phyloP scores from a whole-genome alignment of 768 basidiomycete genomes.

The Tylopilus felleus region DNA sequence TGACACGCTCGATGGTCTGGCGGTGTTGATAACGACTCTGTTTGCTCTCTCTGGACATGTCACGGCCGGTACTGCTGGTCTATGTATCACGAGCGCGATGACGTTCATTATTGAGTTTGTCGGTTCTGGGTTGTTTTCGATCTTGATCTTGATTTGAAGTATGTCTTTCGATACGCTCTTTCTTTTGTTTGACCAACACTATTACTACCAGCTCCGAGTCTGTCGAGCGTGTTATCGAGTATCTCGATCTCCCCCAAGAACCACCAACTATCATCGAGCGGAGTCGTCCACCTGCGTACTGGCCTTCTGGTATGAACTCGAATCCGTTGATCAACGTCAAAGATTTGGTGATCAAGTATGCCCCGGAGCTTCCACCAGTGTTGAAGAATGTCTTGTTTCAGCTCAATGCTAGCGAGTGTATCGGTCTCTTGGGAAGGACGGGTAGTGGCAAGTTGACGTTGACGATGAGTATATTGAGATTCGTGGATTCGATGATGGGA shows the following conservation, averaged over 20 bases:
- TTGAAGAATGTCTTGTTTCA: slow-evolving; percentile 73
- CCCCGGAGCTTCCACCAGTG: slow-evolving; percentile 79
- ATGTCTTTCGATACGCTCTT: slow-evolving; percentile 28
- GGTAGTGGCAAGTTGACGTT: slow-evolving; percentile 82
- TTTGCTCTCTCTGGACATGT: slow-evolving; percentile 67
- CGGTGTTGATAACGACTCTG: slow-evolving; percentile 71
- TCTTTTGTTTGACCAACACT: slow-evolving; percentile 5
- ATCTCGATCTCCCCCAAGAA: slow-evolving; percentile 86
- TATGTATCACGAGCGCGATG: slow-evolving; percentile 76
- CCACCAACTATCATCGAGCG: slow-evolving; percentile 73
- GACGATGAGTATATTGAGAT: slow-evolving; percentile 82
- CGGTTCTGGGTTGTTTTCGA: slow-evolving; percentile 47
- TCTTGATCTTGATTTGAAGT: slow-evolving; percentile 79
- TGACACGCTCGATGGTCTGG: slow-evolving; percentile 69
- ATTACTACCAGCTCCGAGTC: slow-evolving; percentile 57
- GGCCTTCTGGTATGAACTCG: slow-evolving; percentile 73
- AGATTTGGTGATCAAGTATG: slow-evolving; percentile 77
- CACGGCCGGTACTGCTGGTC: slow-evolving; percentile 60
- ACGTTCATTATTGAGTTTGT: slow-evolving; percentile 58
- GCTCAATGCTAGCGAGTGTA: slow-evolving; percentile 65
- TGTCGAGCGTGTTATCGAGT: slow-evolving; percentile 89
- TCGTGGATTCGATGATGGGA: slow-evolving; percentile 85
- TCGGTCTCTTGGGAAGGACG: slow-evolving; percentile 80
- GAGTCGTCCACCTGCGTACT: slow-evolving; percentile 82
- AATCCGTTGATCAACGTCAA: slow-evolving; percentile 64